phyloP scores from a whole-genome alignment of 371 early-diverging fungal species.

The Rhizopus sp. region DNA sequence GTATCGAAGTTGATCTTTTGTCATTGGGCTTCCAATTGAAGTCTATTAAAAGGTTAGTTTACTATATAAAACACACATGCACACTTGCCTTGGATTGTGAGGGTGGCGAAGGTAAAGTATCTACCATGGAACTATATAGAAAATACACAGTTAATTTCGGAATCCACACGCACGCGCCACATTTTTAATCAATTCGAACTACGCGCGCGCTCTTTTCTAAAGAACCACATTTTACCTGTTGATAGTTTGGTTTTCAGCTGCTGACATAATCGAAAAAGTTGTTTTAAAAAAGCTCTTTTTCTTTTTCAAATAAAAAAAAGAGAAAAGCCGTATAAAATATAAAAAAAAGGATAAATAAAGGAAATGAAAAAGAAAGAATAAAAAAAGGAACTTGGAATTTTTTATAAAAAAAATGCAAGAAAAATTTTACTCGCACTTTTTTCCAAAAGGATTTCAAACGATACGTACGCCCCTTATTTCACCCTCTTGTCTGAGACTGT shows the following conservation, averaged over 20 bases:
- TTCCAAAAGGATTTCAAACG: too few species aligned
- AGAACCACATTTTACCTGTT: slow-evolving; percentile 1
- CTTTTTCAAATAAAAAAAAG: neutral
- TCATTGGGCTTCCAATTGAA: slow-evolving; percentile 38
- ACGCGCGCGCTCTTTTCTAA: slow-evolving; percentile 1
- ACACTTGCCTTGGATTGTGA: neutral
- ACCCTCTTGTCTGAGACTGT: too few species aligned
- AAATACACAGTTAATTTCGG: neutral
- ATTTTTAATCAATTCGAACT: neutral
- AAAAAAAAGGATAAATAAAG: slow-evolving; percentile 7
- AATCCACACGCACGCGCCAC: neutral
- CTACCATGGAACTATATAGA: neutral
- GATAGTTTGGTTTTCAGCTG: neutral
- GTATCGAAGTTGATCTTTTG: slow-evolving; percentile 79
- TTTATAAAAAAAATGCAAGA: slow-evolving; percentile 7
- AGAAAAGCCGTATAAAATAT: neutral
- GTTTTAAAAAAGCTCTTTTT: neutral
- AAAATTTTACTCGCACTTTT: neutral
- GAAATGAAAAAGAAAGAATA: neutral
- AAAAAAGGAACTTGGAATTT: neutral
- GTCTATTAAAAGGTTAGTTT: neutral
- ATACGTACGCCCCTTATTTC: too few species aligned
- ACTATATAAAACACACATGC: too few species aligned
- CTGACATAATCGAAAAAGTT: neutral
- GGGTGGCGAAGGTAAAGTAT: slow-evolving; percentile 24